Percentiles rank a stretch among this genome's conserved stretches.
phyloP scores from a whole-genome alignment of 345 rosid genomes.

The Salix suchowensis region DNA sequence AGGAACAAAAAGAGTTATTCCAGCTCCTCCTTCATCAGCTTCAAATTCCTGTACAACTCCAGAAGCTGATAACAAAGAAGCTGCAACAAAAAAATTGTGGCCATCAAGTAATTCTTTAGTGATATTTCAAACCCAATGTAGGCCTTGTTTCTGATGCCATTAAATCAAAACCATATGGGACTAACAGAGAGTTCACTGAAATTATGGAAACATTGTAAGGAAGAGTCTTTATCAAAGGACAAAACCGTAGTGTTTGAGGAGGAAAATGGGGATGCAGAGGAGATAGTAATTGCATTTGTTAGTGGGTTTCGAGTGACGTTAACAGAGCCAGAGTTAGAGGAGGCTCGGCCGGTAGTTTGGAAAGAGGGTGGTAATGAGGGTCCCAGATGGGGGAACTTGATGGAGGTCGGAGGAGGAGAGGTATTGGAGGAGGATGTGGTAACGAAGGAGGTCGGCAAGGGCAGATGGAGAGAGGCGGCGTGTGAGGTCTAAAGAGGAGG shows the following conservation, averaged over 20 bases:
- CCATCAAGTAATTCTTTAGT: conserved; percentile 72
- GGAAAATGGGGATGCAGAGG: conserved; percentile 46
- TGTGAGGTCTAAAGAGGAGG: conserved; percentile 48
- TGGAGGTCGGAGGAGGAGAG: conserved; percentile 61
- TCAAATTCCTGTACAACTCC: conserved; percentile 73
- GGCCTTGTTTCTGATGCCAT: conserved; percentile 69
- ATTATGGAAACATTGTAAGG: conserved; percentile 68
- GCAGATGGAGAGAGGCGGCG: conserved; percentile 62
- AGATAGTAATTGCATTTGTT: conserved; percentile 43
- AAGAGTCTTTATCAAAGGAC: conserved; percentile 44
- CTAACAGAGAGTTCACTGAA: conserved; percentile 53
- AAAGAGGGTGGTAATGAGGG: conserved; percentile 62
- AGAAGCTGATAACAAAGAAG: conserved; percentile 72
- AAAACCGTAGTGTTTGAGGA: conserved; percentile 58
- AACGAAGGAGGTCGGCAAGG: conserved; percentile 82
- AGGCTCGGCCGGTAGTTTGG: conserved; percentile 72
- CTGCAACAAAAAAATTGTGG: conserved; percentile 79
- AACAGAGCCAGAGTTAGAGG: conserved; percentile 62
- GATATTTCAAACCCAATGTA: conserved; percentile 61
- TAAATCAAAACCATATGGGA: conserved; percentile 66
- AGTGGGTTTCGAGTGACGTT: conserved; percentile 59
- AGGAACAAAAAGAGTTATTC: conserved; percentile 85
- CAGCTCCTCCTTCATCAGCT: conserved; percentile 79
- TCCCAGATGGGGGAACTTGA: conserved; percentile 50
- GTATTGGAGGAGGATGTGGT: conserved; percentile 76